Evolutionary conservation across 2,329 filamentous ascomycete genomes (phyloP).

Genomic region (Metarhizium rileyi): DNA sequence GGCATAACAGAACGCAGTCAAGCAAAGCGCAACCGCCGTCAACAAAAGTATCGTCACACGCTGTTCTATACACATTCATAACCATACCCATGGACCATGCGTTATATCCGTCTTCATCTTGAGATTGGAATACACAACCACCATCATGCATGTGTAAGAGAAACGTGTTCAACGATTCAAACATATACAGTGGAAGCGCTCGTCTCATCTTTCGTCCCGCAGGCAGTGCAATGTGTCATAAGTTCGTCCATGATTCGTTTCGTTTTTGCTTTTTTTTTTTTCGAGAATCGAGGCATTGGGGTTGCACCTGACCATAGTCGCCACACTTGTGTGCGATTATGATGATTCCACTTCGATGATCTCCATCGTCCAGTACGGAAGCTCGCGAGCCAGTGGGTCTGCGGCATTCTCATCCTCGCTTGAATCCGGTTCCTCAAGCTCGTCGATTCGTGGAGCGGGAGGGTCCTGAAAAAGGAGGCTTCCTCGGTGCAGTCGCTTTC

Average conservation of each 20-base stretch:
- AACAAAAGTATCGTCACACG: background rate
- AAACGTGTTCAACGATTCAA: background rate
- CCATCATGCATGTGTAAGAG: background rate
- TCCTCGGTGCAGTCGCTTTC: slow-evolving; percentile 36
- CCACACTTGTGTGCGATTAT: slow-evolving; percentile 9
- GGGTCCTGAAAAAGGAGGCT: slow-evolving; percentile 40
- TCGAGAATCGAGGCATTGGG: slow-evolving; percentile 4
- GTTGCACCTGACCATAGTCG: background rate
- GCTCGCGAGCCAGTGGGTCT: slow-evolving; percentile 34
- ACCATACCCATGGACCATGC: background rate
- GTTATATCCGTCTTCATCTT: background rate
- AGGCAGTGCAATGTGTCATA: background rate
- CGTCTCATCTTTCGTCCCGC: background rate
- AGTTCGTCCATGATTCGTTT: background rate
- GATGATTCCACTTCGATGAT: slow-evolving; percentile 39
- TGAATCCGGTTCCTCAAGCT: slow-evolving; percentile 43
- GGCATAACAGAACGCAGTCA: background rate
- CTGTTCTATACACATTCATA: background rate
- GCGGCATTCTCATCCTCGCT: slow-evolving; percentile 34
- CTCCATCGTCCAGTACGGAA: slow-evolving; percentile 40
- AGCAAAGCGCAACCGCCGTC: background rate
- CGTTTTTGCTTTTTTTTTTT: no score
- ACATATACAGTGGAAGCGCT: background rate
- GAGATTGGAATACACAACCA: background rate
- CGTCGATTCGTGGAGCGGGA: slow-evolving; percentile 40